Percentiles rank a stretch among this genome's conserved stretches.
These are phyloP conservation scores for Phytophthora tentaculata DNA, from an alignment of 352 stramenopile genomes.

Conservation along the genomic window DNA sequence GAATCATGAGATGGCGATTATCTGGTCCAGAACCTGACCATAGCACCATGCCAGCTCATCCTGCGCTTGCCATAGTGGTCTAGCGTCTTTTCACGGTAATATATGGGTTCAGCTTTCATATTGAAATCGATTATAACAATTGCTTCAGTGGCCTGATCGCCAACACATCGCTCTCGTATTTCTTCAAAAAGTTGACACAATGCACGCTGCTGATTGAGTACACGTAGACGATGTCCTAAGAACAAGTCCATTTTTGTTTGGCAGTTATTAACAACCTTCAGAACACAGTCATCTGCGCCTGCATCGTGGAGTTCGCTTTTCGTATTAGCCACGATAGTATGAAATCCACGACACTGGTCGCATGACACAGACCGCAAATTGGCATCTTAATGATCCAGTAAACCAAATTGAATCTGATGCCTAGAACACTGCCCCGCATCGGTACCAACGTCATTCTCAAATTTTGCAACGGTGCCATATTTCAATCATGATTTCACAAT, in stretches of 20 bases:
- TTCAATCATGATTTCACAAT: slow-evolving; percentile 7
- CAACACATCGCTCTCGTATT: slow-evolving; percentile 6
- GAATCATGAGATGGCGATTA: not conserved
- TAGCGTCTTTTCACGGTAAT: slow-evolving; percentile 16
- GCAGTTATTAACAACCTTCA: not conserved
- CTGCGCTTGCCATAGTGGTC: slow-evolving; percentile 15
- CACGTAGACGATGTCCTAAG: slow-evolving; percentile 11
- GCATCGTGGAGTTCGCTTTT: not conserved
- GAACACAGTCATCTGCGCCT: not conserved
- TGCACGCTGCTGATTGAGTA: slow-evolving; percentile 10
- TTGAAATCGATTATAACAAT: slow-evolving; percentile 23
- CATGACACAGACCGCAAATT: too few relatives aligned
- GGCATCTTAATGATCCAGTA: too few relatives aligned
- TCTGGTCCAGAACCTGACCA: slow-evolving; percentile 14
- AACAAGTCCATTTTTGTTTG: slow-evolving; percentile 12
- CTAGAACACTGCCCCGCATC: too few relatives aligned
- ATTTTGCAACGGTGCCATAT: not conserved
- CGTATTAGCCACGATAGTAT: not conserved
- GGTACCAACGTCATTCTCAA: too few relatives aligned
- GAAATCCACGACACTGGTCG: too few relatives aligned
- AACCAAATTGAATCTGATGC: too few relatives aligned
- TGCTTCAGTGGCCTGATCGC: slow-evolving; percentile 2
- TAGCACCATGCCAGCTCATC: slow-evolving; percentile 19
- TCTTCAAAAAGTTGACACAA: slow-evolving; percentile 1
- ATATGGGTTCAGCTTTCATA: slow-evolving; percentile 20